A percentile compares a stretch with the other conserved stretches of the same genome.
These are phyloP conservation scores for Hortiboletus flavorubellus DNA, from an alignment of 768 basidiomycete species.

Conservation along the genomic window DNA sequence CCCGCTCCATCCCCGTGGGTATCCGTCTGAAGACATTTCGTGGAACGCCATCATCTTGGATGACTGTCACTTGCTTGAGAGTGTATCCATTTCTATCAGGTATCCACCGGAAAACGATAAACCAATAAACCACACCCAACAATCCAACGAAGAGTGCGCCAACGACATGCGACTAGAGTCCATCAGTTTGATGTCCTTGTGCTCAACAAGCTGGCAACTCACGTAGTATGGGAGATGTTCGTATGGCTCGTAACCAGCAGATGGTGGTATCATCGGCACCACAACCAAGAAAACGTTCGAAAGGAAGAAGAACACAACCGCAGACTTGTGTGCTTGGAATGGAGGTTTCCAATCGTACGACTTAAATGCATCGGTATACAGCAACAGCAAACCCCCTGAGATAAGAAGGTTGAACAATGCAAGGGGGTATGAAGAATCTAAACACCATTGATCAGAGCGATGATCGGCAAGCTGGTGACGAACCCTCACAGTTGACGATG, in stretches of 20 bases:
- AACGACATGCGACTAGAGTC: slow-evolving; percentile 47
- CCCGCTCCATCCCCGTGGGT: slow-evolving; percentile 7
- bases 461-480: not conserved
- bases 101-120: slow-evolving; percentile 47
- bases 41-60: slow-evolving; percentile 58
- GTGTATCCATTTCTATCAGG: slow-evolving; percentile 48
- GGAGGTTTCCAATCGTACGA: slow-evolving; percentile 61
- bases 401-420: slow-evolving; percentile 58
- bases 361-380: slow-evolving; percentile 46
- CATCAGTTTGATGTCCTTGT: not conserved
- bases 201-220: slow-evolving; percentile 20
- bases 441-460: not conserved
- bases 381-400: slow-evolving; percentile 58
- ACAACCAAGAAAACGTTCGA: slow-evolving; percentile 64
- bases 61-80: slow-evolving; percentile 43
- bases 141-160: slow-evolving; percentile 45
- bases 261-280: slow-evolving; percentile 63
- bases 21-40: slow-evolving; percentile 49
- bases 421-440: slow-evolving; percentile 58
- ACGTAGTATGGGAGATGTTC: slow-evolving; percentile 68
- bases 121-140: slow-evolving; percentile 57
- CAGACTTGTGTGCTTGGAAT: slow-evolving; percentile 50
- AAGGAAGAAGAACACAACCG: slow-evolving; percentile 53
- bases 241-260: slow-evolving; percentile 48
- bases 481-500: slow-evolving; percentile 54